Evolutionary conservation across 805 yeast species (phyloP).

Genomic region (Zygoascus ofunaensis): DNA sequence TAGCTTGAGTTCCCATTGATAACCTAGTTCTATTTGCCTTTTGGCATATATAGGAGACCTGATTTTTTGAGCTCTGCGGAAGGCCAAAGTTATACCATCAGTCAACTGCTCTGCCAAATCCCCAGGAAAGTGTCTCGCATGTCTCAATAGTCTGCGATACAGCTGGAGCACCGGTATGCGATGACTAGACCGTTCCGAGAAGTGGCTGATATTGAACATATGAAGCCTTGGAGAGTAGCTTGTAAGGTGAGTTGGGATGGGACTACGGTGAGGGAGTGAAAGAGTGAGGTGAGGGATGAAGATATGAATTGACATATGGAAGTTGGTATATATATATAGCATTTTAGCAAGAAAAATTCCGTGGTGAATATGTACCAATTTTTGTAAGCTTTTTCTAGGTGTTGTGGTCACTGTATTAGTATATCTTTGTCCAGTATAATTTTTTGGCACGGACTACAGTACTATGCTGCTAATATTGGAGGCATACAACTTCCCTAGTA

Average conservation of each 20-base stretch:
- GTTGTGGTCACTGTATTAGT: too few species aligned
- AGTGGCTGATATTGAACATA: constrained; percentile 8
- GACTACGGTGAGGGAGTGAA: too few species aligned
- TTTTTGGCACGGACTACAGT: too few species aligned
- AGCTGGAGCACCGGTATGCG: constrained; percentile 8
- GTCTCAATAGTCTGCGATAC: constrained; percentile 7
- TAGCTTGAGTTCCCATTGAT: constrained; percentile 8
- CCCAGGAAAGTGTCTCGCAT: constrained; percentile 8
- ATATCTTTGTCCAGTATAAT: too few species aligned
- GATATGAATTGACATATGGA: too few species aligned
- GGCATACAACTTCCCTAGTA: too few species aligned
- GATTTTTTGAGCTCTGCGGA: neutral
- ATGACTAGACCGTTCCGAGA: constrained; percentile 10
- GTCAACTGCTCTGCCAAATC: neutral
- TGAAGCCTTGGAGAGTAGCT: too few species aligned
- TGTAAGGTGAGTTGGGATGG: neutral
- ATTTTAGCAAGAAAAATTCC: neutral
- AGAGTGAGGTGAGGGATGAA: too few species aligned
- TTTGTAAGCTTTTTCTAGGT: too few species aligned
- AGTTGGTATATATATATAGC: neutral
- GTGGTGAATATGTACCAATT: neutral
- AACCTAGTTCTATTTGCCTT: constrained; percentile 6
- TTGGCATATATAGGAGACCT: constrained; percentile 3
- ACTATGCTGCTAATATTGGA: too few species aligned
- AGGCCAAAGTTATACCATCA: neutral